A percentile compares a stretch with the other conserved stretches of the same genome.
These are phyloP conservation scores for Blastobotrys proliferans DNA, from an alignment of 1,139 yeast species.

Conservation along the genomic window DNA sequence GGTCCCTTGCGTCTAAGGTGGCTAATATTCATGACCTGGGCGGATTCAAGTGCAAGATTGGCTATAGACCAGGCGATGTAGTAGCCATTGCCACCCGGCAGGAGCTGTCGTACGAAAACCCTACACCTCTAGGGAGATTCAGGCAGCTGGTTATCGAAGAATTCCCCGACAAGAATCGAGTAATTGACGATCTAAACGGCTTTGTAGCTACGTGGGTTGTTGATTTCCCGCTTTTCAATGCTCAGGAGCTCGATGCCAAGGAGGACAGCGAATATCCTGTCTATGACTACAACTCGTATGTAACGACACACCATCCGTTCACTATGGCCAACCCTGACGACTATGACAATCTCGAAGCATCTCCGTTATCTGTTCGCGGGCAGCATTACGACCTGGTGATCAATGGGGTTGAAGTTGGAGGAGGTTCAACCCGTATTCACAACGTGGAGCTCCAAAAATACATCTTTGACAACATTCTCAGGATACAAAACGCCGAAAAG, in stretches of 20 bases:
- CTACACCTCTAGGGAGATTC: conserved; percentile 88
- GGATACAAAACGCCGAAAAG: conserved; percentile 44
- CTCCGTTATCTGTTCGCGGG: conserved; percentile 71
- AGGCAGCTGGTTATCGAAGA: conserved; percentile 66
- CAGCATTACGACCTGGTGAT: conserved; percentile 92
- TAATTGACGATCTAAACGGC: conserved; percentile 22
- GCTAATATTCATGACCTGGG: conserved; percentile 21
- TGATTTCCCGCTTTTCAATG: conserved; percentile 87
- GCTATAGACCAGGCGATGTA: conserved; percentile 61
- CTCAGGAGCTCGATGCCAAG: conserved; percentile 34
- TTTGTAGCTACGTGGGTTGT: conserved; percentile 82
- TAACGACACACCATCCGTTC: conserved; percentile 93
- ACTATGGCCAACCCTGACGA: conserved; percentile 82
- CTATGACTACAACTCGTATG: conserved; percentile 47
- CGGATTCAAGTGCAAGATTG: conserved; percentile 15
- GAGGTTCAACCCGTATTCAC: conserved; percentile 95
- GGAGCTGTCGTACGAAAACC: conserved; percentile 71
- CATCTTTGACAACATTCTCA: conserved; percentile 40
- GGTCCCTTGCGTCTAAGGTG: conserved; percentile 38
- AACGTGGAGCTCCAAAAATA: conserved; percentile 72
- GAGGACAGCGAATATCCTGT: conserved; percentile 49
- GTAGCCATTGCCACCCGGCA: conserved; percentile 73
- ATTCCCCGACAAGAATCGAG: conserved; percentile 49
- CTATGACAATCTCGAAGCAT: conserved; percentile 48
- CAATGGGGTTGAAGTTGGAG: conserved; percentile 95